These are phyloP conservation scores for Aureobasidium sp. DNA, from an alignment of 2,329 filamentous ascomycete species.

Conservation along the genomic window DNA sequence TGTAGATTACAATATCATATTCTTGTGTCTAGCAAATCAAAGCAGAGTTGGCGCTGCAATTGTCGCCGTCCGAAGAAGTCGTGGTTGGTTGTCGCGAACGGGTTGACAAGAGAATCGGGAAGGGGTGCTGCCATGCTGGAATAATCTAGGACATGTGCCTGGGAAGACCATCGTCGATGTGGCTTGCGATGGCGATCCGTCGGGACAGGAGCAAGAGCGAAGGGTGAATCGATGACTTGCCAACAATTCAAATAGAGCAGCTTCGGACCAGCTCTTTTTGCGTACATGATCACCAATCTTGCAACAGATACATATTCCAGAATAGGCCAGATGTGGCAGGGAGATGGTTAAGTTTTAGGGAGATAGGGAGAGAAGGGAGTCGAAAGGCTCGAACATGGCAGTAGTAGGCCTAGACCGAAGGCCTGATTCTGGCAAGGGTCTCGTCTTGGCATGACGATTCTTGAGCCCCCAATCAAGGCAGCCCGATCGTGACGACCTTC, in stretches of 20 bases:
- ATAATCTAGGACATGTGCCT: background rate
- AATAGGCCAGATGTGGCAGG: too few relatives aligned
- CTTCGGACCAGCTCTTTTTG: background rate
- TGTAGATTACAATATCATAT: too few relatives aligned
- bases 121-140: too few relatives aligned
- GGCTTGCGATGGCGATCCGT: background rate
- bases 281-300: background rate
- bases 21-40: too few relatives aligned
- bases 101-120: background rate
- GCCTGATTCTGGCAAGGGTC: background rate
- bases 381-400: background rate
- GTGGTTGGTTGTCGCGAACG: background rate
- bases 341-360: background rate
- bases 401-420: background rate
- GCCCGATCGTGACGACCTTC: background rate
- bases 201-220: background rate
- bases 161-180: slow-evolving; percentile 7
- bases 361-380: background rate
- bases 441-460: background rate
- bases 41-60: too few relatives aligned
- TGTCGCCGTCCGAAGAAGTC: too few relatives aligned
- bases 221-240: background rate
- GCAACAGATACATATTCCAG: background rate
- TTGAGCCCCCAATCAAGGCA: background rate
- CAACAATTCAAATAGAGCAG: background rate